A percentile compares a stretch with the other conserved stretches of the same genome.
phyloP scores from a whole-genome alignment of 2,329 filamentous ascomycete species.

The Fusarium sp. region DNA sequence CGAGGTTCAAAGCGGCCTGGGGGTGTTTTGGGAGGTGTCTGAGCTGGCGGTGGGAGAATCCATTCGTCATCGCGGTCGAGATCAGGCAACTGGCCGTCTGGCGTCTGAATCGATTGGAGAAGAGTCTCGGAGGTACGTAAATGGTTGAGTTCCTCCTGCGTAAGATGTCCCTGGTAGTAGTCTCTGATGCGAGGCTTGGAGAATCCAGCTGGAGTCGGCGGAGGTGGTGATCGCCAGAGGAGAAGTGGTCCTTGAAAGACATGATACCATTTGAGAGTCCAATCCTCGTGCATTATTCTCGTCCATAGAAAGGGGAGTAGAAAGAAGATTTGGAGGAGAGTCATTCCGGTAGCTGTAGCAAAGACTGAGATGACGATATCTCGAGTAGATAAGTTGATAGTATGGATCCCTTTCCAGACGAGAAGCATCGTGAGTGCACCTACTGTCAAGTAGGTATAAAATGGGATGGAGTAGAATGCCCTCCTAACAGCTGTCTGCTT shows the following conservation, averaged over 20 bases:
- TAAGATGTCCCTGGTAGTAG: constrained; percentile 60
- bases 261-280: constrained; percentile 58
- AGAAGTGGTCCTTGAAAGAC: constrained; percentile 57
- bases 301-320: constrained; percentile 62
- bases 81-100: constrained; percentile 30
- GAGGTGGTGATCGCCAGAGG: constrained; percentile 48
- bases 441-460: constrained; percentile 50
- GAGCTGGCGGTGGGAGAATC: constrained; percentile 45
- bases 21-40: constrained; percentile 24
- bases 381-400: constrained; percentile 31
- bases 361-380: constrained; percentile 50
- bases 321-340: constrained; percentile 54
- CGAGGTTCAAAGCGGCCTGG: constrained; percentile 5
- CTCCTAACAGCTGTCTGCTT: constrained; percentile 44
- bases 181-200: constrained; percentile 55
- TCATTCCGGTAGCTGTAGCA: constrained; percentile 52
- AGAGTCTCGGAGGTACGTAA: constrained; percentile 47
- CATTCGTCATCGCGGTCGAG: constrained; percentile 45
- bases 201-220: constrained; percentile 48
- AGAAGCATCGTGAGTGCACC: constrained; percentile 58
- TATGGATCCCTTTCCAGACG: constrained; percentile 52
- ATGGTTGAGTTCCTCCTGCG: constrained; percentile 53
- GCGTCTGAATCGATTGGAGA: constrained; percentile 46
- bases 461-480: constrained; percentile 47
- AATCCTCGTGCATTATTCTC: constrained; percentile 59